phyloP scores from a whole-genome alignment of 257 asterid species.

The Fraxinus americana region DNA sequence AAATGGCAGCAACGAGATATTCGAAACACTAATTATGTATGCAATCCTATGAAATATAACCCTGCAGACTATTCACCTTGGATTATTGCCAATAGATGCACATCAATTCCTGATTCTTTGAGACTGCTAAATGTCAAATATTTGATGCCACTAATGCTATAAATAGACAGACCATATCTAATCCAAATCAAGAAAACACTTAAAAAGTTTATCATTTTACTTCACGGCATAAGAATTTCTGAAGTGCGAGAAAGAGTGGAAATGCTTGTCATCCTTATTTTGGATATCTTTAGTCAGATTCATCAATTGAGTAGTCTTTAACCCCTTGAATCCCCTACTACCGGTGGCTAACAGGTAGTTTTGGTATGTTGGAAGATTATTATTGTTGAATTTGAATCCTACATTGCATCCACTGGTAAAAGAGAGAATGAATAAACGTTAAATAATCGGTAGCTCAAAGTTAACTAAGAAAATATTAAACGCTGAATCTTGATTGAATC shows the following conservation, averaged over 20 bases:
- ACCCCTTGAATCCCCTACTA: neutral
- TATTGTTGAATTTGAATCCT: neutral
- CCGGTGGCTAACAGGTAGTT: neutral
- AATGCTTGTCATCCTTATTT: too few species aligned
- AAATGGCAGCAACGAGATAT: neutral
- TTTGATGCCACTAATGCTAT: neutral
- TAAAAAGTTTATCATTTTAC: neutral
- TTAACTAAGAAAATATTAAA: neutral
- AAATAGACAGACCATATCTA: neutral
- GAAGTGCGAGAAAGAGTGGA: neutral
- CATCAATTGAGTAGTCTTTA: neutral
- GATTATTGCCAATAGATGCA: conserved; percentile 2
- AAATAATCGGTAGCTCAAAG: neutral
- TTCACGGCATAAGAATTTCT: neutral
- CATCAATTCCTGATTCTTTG: neutral
- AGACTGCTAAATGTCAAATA: neutral
- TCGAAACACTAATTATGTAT: neutral
- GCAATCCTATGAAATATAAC: neutral
- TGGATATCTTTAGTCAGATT: neutral
- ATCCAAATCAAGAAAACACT: neutral
- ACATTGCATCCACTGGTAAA: neutral
- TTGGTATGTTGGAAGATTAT: neutral
- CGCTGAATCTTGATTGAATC: neutral
- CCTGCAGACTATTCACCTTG: neutral
- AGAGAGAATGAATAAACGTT: neutral